These are phyloP conservation scores for Coniochaeta pulveracea DNA, from an alignment of 2,329 filamentous ascomycete species.

Conservation along the genomic window DNA sequence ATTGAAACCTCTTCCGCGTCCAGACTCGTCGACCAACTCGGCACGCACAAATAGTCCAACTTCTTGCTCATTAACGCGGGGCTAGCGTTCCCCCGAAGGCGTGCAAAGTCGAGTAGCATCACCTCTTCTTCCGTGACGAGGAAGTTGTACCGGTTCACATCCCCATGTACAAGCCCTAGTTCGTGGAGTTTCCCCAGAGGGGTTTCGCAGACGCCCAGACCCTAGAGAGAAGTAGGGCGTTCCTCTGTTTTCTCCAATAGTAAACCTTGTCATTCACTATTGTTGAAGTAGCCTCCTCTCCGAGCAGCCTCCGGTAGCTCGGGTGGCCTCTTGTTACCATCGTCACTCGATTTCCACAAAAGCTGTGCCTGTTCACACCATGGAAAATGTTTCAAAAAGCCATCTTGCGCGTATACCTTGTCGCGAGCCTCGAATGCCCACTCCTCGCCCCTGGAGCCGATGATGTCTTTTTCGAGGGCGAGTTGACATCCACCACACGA, in stretches of 20 bases:
- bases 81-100: slow-evolving; percentile 11
- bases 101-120: slow-evolving; percentile 21
- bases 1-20: slow-evolving; percentile 15
- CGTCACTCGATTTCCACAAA: too few relatives aligned
- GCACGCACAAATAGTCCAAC: slow-evolving; percentile 15
- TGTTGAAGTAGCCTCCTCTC: too few relatives aligned
- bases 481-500: too few relatives aligned
- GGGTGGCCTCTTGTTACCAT: too few relatives aligned
- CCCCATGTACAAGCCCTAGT: slow-evolving; percentile 21
- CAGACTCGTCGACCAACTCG: slow-evolving; percentile 18
- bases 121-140: slow-evolving; percentile 16
- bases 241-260: slow-evolving; percentile 22
- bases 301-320: too few relatives aligned
- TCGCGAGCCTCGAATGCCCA: too few relatives aligned
- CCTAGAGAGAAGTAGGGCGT: slow-evolving; percentile 14
- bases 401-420: too few relatives aligned
- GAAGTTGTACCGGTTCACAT: slow-evolving; percentile 26
- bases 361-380: too few relatives aligned
- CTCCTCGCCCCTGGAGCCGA: too few relatives aligned
- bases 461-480: too few relatives aligned
- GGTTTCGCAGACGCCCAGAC: slow-evolving; percentile 17
- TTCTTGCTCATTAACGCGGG: slow-evolving; percentile 15
- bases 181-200: slow-evolving; percentile 16
- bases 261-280: too few relatives aligned
- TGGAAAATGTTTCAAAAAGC: too few relatives aligned